Evolutionary conservation across 768 basidiomycete species (phyloP).

Genomic region (Boletus edulis): DNA sequence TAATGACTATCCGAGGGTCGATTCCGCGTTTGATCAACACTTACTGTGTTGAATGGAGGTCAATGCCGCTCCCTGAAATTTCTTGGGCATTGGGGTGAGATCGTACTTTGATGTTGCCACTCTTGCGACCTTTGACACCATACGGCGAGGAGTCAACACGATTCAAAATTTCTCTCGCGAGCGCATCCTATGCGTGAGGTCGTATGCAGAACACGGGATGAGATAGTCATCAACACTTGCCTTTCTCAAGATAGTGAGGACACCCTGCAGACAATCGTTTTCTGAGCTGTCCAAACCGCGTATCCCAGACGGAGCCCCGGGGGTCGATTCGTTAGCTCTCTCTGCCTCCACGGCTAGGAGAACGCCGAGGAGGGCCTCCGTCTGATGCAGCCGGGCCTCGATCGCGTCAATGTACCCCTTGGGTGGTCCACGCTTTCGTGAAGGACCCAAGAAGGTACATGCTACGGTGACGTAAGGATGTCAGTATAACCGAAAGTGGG

Average conservation of each 20-base stretch:
- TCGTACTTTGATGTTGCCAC: conserved; percentile 33
- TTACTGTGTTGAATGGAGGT: conserved; percentile 63
- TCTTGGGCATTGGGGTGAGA: conserved; percentile 21
- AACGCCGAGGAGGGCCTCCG: conserved; percentile 85
- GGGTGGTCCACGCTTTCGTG: conserved; percentile 83
- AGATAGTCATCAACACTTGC: conserved; percentile 28
- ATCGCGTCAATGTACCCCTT: conserved; percentile 96
- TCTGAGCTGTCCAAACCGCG: conserved; percentile 2
- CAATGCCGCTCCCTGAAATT: conserved; percentile 22
- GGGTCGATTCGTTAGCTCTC: conserved; percentile 13
- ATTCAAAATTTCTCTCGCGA: conserved; percentile 76
- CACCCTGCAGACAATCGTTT: conserved; percentile 23
- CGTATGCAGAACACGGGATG: neutral
- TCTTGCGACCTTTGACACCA: conserved; percentile 68
- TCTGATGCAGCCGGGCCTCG: conserved; percentile 86
- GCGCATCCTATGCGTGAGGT: conserved; percentile 52
- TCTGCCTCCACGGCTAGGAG: conserved; percentile 50
- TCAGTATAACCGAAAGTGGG: conserved; percentile 11
- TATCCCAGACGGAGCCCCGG: conserved; percentile 35
- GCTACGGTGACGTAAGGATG: conserved; percentile 36
- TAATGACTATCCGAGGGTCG: neutral
- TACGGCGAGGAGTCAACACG: conserved; percentile 82
- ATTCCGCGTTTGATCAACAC: conserved; percentile 21
- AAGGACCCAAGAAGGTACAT: conserved; percentile 77
- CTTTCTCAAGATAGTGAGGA: conserved; percentile 52